Conservation (phyloP, 2,329 filamentous ascomycete species). For the Fusarium clavum region DNA sequence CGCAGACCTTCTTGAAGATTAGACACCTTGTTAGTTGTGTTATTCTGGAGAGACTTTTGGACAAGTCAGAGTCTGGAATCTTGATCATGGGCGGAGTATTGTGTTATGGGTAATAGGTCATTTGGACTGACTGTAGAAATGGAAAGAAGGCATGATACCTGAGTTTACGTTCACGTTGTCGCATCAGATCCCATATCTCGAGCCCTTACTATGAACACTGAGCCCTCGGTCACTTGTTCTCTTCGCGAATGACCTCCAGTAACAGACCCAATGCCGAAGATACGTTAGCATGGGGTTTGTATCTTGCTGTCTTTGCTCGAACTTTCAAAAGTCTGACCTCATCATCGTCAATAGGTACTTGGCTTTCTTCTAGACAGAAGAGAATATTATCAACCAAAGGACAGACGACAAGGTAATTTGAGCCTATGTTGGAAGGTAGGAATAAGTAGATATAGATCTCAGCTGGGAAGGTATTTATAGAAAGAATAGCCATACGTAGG, state of each 20-base stretch:
- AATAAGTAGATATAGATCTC: background rate
- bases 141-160: background rate
- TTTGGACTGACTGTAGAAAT: background rate
- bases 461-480: background rate
- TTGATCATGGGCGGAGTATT: slow-evolving; percentile 5
- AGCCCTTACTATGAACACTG: background rate
- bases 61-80: slow-evolving; percentile 6
- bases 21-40: slow-evolving; percentile 17
- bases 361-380: background rate
- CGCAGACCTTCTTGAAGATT: slow-evolving; percentile 74
- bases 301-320: background rate
- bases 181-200: background rate
- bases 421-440: background rate
- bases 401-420: background rate
- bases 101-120: slow-evolving; percentile 3
- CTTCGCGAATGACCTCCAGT: background rate
- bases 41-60: background rate
- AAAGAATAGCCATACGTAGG: background rate
- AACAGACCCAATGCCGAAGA: background rate
- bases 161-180: background rate
- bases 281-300: background rate
- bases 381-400: background rate
- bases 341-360: background rate
- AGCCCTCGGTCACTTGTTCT: background rate
- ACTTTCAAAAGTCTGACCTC: background rate